phyloP scores from a whole-genome alignment of 2,329 filamentous ascomycete species.

The Metarhizium rileyi region DNA sequence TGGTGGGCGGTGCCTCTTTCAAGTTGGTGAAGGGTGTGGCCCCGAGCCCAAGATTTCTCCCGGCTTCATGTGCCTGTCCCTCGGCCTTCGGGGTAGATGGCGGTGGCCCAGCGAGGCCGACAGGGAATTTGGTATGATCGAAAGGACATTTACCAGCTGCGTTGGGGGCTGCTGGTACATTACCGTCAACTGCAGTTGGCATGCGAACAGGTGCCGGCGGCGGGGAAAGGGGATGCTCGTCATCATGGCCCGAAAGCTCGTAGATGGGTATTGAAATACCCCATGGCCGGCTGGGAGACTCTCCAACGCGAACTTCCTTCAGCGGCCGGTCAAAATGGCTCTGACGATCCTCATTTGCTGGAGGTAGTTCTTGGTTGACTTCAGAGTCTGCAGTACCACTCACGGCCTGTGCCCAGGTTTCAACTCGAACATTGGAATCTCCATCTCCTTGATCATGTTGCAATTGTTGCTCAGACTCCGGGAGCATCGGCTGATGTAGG shows the following conservation, averaged over 20 bases:
- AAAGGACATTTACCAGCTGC: conserved; percentile 47
- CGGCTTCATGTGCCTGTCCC: conserved; percentile 6
- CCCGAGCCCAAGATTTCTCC: conserved; percentile 1
- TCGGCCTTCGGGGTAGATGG: conserved; percentile 9
- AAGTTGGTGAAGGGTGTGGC: conserved; percentile 14
- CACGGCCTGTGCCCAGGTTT: conserved; percentile 77
- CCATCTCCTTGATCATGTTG: conserved; percentile 36
- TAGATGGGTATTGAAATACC: conserved; percentile 71
- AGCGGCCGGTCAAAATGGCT: conserved; percentile 75
- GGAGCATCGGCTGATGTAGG: conserved; percentile 81
- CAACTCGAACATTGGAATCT: conserved; percentile 60
- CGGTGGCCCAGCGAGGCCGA: conserved; percentile 21
- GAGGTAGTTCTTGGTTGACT: conserved; percentile 29
- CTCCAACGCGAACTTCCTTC: conserved; percentile 84
- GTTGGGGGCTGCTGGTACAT: conserved; percentile 6
- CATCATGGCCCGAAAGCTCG: conserved; percentile 27
- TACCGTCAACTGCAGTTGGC: conserved; percentile 26
- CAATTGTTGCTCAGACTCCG: conserved; percentile 39
- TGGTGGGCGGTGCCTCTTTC: conserved; percentile 8
- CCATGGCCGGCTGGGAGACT: conserved; percentile 89
- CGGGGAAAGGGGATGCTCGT: conserved; percentile 39
- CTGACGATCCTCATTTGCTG: conserved; percentile 45
- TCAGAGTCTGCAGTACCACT: conserved; percentile 38
- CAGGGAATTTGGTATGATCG: conserved; percentile 36
- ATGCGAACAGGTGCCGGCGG: conserved; percentile 48